Evolutionary conservation across 768 basidiomycete genomes (phyloP), one percentile per base, ranked within the genome.

Genomic region (Pholiota molesta): DNA sequence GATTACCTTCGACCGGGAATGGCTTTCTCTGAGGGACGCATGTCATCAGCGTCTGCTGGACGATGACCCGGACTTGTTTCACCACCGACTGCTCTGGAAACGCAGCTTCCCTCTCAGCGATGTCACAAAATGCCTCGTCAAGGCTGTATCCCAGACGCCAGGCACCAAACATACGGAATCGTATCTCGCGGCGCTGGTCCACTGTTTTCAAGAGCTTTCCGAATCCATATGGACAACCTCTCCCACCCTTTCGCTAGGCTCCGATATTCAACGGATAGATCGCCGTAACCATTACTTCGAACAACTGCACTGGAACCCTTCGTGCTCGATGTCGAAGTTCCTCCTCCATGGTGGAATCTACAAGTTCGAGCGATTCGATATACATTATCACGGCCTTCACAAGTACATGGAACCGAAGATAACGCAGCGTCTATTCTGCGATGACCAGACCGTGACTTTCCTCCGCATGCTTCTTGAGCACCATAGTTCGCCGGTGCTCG

Each of bases 191-290:
- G 60, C 63, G 8, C 55, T 56, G 1, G 63, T 65, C 35, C 62
- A 67, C 40, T 67, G 66, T 47, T 67, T 67, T 40, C 58, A 62
- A 57, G 63, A 67, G 14, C 39, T 67, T 17, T 56, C 60, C 17
- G 17, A 45, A n/a, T 42, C 58, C 17, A 55, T 54, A 17, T 42
- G 47, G 47, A 60, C 11, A n/a, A 13, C n/a, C 11, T 21, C 8
- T 23, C 9, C 29, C 5, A 26, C 40, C 9, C 23, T 28, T 11
- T 21, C 23, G 19, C 33, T 39, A 35, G 23, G 19, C 3, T 37
- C 35, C 14, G 35, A 37, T 37, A 10, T 60, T 4, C 37, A 52
- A 14, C 39, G 51, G 14, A 29, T 17, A 21, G 59, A 58, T 49
- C 49, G 57, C 16, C 55, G 55, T 8, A 56, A 28, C 40, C 23